phyloP scores from a whole-genome alignment of 768 basidiomycete species.

The Heimioporus sp. region DNA sequence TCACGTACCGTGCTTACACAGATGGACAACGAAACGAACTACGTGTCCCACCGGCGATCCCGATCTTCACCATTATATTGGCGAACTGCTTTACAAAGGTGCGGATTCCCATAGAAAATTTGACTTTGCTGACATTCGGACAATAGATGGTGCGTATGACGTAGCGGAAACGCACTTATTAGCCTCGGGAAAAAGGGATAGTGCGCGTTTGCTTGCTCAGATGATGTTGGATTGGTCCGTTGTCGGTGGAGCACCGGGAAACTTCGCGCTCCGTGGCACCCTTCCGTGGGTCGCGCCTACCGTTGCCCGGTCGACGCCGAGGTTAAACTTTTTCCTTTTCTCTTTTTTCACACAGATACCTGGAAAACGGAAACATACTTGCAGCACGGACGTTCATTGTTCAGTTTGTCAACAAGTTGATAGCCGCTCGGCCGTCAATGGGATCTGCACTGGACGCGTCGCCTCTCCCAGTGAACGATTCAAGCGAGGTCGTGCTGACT shows the following conservation, averaged over 20 bases:
- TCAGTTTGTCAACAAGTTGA: slow-evolving; percentile 67
- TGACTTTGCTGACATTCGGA: not conserved
- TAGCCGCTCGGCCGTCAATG: slow-evolving; percentile 43
- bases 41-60: slow-evolving; percentile 86
- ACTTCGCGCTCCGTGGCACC: slow-evolving; percentile 81
- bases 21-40: slow-evolving; percentile 84
- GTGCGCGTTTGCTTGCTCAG: slow-evolving; percentile 81
- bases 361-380: slow-evolving; percentile 87
- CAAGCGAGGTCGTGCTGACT: slow-evolving; percentile 72
- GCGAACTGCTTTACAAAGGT: slow-evolving; percentile 87
- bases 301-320: not conserved
- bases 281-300: slow-evolving; percentile 61
- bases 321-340: not conserved
- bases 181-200: slow-evolving; percentile 84
- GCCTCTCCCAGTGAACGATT: slow-evolving; percentile 43
- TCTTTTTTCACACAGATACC: slow-evolving; percentile 47
- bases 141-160: slow-evolving; percentile 70
- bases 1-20: slow-evolving; percentile 31
- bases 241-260: slow-evolving; percentile 50
- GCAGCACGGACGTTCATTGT: slow-evolving; percentile 90
- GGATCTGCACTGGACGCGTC: slow-evolving; percentile 39
- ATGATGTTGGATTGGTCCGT: slow-evolving; percentile 84
- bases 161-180: slow-evolving; percentile 81
- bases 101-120: slow-evolving; percentile 2
- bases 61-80: slow-evolving; percentile 85